phyloP scores from a whole-genome alignment of 495 filamentous ascomycete species.

The Podospora fimiseda region DNA sequence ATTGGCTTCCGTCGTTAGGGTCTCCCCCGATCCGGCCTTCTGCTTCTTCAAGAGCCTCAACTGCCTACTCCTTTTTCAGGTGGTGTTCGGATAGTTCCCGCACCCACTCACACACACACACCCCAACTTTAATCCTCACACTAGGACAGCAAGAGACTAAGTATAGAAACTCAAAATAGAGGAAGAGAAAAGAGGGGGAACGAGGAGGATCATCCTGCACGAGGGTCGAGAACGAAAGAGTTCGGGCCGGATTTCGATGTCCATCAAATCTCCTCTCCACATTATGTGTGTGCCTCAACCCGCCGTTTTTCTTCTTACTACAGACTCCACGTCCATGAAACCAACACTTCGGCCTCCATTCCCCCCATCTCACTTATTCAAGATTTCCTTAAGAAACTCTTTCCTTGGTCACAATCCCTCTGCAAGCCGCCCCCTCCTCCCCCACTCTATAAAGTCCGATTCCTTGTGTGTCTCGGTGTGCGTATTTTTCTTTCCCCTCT shows the following conservation, averaged over 20 bases:
- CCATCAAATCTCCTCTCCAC: too few species aligned
- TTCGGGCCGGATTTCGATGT: too few species aligned
- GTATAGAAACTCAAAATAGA: not conserved
- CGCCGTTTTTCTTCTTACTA: not conserved
- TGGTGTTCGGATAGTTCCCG: not conserved
- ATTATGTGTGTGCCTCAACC: not conserved
- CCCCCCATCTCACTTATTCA: not conserved
- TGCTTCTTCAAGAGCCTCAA: not conserved
- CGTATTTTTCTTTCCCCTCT: too few species aligned
- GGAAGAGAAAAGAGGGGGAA: too few species aligned
- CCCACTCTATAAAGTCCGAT: not conserved
- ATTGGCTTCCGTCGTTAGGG: not conserved
- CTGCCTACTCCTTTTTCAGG: not conserved
- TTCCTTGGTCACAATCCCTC: too few species aligned
- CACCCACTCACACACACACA: not conserved
- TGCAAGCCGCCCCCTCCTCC: not conserved
- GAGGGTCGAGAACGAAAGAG: too few species aligned
- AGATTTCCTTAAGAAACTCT: not conserved
- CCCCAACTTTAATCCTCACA: too few species aligned
- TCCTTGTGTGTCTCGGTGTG: not conserved
- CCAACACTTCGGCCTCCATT: slow-evolving; percentile 4
- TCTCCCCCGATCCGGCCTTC: too few species aligned
- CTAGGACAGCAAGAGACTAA: not conserved
- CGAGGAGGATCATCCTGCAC: too few species aligned
- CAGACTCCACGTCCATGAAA: not conserved